Evolutionary conservation across 2,329 filamentous ascomycete genomes (phyloP).

Genomic region (Epichloe gansuensis): DNA sequence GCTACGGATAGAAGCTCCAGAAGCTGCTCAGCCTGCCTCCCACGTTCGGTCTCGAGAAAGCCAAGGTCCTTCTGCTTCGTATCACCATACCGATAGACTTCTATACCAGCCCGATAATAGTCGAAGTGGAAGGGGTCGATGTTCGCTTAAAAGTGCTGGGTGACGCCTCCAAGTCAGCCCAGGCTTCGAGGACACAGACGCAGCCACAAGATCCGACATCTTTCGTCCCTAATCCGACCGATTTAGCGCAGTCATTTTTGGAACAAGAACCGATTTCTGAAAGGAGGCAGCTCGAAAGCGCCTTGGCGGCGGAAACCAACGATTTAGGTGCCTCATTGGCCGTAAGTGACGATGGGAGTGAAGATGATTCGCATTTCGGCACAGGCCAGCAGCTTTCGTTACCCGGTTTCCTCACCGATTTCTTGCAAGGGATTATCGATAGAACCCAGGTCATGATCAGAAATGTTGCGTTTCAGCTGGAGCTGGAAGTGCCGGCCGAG

Average conservation of each 20-base stretch:
- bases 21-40: constrained; percentile 62
- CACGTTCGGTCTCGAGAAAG: constrained; percentile 57
- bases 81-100: constrained; percentile 82
- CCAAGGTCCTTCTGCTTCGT: constrained; percentile 63
- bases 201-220: constrained; percentile 17
- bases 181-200: constrained; percentile 16
- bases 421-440: constrained; percentile 63
- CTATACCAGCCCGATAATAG: constrained; percentile 68
- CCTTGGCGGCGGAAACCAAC: constrained; percentile 49
- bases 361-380: constrained; percentile 50
- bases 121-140: constrained; percentile 73
- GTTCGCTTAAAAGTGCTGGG: constrained; percentile 47
- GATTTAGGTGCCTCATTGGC: constrained; percentile 49
- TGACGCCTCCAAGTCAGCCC: constrained; percentile 30
- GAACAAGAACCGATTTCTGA: constrained; percentile 56
- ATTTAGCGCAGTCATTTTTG: constrained; percentile 70
- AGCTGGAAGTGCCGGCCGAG: constrained; percentile 45
- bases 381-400: constrained; percentile 59
- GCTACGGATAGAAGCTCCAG: constrained; percentile 57
- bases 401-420: constrained; percentile 57
- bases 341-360: constrained; percentile 48
- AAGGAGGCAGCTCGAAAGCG: constrained; percentile 55
- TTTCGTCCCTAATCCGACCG: constrained; percentile 54
- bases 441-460: constrained; percentile 55
- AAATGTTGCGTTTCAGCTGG: constrained; percentile 53